These are phyloP conservation scores for Excoecaria cochinchinensis DNA, from an alignment of 345 rosid genomes.

Conservation along the genomic window DNA sequence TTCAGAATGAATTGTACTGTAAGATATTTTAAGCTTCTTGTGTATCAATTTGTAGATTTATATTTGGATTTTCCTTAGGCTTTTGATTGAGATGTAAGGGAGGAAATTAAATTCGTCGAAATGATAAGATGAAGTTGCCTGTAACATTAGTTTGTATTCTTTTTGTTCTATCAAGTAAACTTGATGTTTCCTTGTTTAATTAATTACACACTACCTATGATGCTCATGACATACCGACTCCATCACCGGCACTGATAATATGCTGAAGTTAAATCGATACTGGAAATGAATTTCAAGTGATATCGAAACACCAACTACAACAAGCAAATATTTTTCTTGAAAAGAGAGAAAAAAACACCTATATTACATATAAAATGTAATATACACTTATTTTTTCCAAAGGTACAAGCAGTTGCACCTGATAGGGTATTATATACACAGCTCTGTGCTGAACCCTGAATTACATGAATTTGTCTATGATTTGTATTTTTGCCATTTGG, in stretches of 20 bases:
- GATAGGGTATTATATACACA: neutral
- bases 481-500: too few species aligned
- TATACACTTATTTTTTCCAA: neutral
- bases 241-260: neutral
- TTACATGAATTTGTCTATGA: neutral
- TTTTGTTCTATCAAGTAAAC: neutral
- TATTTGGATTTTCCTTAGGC: neutral
- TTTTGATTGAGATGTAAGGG: constrained; percentile 8
- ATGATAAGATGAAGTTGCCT: neutral
- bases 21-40: neutral
- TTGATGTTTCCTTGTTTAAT: constrained; percentile 10
- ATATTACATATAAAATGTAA: neutral
- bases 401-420: neutral
- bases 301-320: too few species aligned
- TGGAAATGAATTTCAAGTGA: neutral
- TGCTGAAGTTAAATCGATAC: neutral
- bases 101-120: constrained; percentile 1
- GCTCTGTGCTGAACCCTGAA: neutral
- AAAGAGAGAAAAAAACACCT: neutral
- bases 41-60: constrained; percentile 18
- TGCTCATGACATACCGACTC: neutral
- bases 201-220: neutral
- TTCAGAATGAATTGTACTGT: constrained; percentile 1
- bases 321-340: too few species aligned
- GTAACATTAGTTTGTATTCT: constrained; percentile 9